Percentiles rank a stretch among this genome's conserved stretches.
These are phyloP conservation scores for Metschnikowia koreensis DNA, from an alignment of 805 yeast species.

Conservation along the genomic window DNA sequence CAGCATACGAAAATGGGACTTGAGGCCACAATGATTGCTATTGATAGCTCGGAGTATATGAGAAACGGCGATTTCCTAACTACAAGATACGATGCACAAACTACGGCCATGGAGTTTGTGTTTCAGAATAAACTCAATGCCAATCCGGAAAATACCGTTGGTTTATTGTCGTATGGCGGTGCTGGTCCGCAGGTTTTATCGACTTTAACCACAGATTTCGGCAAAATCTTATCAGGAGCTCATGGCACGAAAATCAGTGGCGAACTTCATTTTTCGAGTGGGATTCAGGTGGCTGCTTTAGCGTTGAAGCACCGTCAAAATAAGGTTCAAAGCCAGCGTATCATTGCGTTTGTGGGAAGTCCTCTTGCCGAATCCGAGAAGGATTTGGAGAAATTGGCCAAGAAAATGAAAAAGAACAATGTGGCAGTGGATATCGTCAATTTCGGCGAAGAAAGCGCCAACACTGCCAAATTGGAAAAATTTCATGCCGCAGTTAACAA, in stretches of 20 bases:
- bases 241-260: constrained; percentile 79
- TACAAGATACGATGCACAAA: constrained; percentile 87
- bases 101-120: constrained; percentile 82
- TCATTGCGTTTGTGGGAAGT: constrained; percentile 84
- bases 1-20: constrained; percentile 62
- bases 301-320: constrained; percentile 96
- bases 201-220: constrained; percentile 83
- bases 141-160: constrained; percentile 94
- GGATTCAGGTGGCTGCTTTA: constrained; percentile 85
- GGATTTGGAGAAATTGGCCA: constrained; percentile 80
- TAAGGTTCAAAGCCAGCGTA: constrained; percentile 86
- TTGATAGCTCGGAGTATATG: constrained; percentile 95
- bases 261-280: constrained; percentile 64
- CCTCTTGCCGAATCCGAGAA: constrained; percentile 70
- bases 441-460: constrained; percentile 83
- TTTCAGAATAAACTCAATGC: constrained; percentile 82
- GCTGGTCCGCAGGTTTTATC: constrained; percentile 80
- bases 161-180: constrained; percentile 86
- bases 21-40: constrained; percentile 93
- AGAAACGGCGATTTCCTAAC: constrained; percentile 93
- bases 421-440: constrained; percentile 86
- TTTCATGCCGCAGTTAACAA: constrained; percentile 72
- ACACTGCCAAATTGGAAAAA: constrained; percentile 75
- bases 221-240: constrained; percentile 78
- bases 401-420: constrained; percentile 89